These are phyloP conservation scores for Xylaria palmicola DNA, from an alignment of 495 filamentous ascomycete genomes.

Conservation along the genomic window DNA sequence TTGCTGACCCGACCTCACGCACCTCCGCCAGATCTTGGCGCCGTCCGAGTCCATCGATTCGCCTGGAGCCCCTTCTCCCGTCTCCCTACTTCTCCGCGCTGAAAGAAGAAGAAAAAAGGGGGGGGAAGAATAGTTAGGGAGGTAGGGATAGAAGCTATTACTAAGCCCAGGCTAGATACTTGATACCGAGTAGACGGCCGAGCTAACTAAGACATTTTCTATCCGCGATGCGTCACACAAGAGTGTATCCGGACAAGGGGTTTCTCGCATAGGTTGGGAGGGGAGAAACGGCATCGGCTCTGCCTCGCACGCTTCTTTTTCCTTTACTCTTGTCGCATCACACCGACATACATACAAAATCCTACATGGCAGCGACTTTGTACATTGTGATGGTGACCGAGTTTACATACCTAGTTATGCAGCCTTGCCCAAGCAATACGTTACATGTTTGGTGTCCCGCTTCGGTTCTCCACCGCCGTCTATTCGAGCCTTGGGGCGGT, in stretches of 20 bases:
- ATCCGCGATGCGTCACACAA: background rate
- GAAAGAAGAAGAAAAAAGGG: background rate
- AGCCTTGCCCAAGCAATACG: background rate
- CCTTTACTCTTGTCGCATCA: background rate
- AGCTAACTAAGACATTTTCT: background rate
- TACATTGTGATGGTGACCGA: background rate
- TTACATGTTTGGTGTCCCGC: background rate
- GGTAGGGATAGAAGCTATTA: no score
- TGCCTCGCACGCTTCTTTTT: background rate
- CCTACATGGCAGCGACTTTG: background rate
- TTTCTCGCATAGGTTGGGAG: background rate
- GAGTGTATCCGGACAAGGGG: background rate
- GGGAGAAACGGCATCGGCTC: conserved; percentile 3
- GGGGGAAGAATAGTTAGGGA: no score
- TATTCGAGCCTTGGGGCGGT: background rate
- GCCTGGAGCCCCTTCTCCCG: background rate
- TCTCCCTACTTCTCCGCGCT: background rate
- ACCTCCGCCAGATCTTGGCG: conserved; percentile 3
- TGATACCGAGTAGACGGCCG: background rate
- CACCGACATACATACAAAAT: background rate
- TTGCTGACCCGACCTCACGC: conserved; percentile 4
- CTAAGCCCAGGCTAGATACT: no score
- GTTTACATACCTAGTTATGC: background rate
- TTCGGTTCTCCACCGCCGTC: background rate
- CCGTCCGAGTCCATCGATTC: background rate